Evolutionary conservation across 176 grass and related monocot species (phyloP), one percentile per base, ranked within the genome.

Genomic region (Ensete glaucum): DNA sequence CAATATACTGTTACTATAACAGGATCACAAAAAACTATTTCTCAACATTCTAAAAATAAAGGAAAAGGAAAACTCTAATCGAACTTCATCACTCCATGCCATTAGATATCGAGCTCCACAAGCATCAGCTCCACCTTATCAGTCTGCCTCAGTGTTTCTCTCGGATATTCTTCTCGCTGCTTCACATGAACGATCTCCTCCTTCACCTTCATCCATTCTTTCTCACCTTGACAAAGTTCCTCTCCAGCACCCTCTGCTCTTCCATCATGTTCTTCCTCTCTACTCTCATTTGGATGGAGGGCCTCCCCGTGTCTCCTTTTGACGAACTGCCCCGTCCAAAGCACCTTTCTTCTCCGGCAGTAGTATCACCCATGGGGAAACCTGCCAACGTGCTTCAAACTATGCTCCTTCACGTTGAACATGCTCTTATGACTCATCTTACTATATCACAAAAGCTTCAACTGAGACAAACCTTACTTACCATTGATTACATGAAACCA

Each of bases 211-310:
- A 19, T 59, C 56, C 56, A 59, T 19, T 59, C 56, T 19, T 59
- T 19, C 56, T 59, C 56, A 59, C 19, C 56, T 59, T 59, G 13
- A 4, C 56, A 13, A 59, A 3, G 56, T 80, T 86, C 82, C 54
- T 88, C 79, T 84, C 85, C 73, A 83, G 64, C 24, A 76, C 84
- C 66, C 83, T 81, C 52, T 79, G 78, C 51, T 88, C 86, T 65
- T 88, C 27, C 27, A 29, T 92, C 50, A 52, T 66, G 43, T 79
- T 83, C 77, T 69, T 73, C 49, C 70, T 60, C 73, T 79, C 69
- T 21, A 63, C 13, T n/a, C 15, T 74, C 26, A 56, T 79, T 23
- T 34, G 25, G 15, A 2, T 49, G 11, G 69, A 57, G 64, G 69
- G 69, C 53, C 72, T 20, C 26, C 83, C 12, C 9, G 12, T 67